Percentiles rank a stretch among this genome's conserved stretches.
phyloP scores from a whole-genome alignment of 73 alveolate genomes.

The Paramecium sexaurelia region DNA sequence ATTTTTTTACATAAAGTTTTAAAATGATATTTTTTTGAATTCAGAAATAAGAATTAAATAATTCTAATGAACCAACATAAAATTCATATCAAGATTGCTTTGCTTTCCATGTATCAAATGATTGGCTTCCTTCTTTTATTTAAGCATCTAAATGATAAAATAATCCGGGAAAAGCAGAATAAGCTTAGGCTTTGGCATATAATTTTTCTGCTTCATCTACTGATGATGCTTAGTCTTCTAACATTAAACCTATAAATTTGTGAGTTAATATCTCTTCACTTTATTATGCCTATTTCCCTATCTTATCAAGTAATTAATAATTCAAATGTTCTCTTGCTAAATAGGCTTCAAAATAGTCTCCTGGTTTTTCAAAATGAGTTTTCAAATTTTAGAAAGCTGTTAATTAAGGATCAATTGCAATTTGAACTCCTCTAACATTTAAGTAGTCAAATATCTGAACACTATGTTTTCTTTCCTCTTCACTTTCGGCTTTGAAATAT shows the following conservation, averaged over 20 bases:
- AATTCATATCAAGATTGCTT: background rate
- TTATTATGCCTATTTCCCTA: background rate
- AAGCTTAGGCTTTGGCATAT: background rate
- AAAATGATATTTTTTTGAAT: background rate
- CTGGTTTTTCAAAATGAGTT: background rate
- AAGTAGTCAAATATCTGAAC: background rate
- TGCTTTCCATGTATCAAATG: constrained; percentile 14
- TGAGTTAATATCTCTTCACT: background rate
- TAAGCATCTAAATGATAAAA: background rate
- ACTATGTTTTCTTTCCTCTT: background rate
- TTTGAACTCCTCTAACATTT: background rate
- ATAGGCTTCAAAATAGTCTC: background rate
- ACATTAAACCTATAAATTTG: background rate
- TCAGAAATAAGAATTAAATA: background rate
- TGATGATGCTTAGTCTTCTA: background rate
- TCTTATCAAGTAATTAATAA: background rate
- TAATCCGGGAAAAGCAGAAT: background rate
- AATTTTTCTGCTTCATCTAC: background rate
- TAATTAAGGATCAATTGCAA: background rate
- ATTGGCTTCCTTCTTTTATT: background rate
- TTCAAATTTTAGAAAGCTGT: background rate
- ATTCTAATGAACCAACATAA: background rate
- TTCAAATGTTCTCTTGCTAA: constrained; percentile 16
- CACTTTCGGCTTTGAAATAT: background rate
- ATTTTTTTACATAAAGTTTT: background rate